Percentiles rank a stretch among this genome's conserved stretches.
Evolutionary conservation across 148 eudicot genomes (phyloP).

Genomic region (Nepenthes gracilis): DNA sequence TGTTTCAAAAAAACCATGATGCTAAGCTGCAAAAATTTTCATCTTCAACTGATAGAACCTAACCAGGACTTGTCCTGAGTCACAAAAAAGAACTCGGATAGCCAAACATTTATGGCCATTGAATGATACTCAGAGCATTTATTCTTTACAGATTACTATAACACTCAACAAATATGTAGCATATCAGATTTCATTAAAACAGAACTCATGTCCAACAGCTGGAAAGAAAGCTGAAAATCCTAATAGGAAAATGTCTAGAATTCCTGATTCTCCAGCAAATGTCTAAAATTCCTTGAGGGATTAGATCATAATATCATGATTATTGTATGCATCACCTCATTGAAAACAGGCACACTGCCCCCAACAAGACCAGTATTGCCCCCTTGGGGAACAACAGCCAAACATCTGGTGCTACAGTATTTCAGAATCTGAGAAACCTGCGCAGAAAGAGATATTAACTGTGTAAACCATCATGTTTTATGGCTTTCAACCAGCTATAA

Average conservation of each 20-base stretch:
- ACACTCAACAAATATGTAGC: background rate
- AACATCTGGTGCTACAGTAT: conserved; percentile 57
- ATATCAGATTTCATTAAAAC: background rate
- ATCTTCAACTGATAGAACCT: too few relatives aligned
- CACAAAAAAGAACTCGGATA: too few relatives aligned
- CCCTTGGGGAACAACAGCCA: conserved; percentile 97
- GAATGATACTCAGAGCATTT: too few relatives aligned
- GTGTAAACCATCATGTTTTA: background rate
- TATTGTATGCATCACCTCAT: conserved; percentile 45
- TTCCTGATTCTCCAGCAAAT: background rate
- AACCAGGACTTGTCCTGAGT: too few relatives aligned
- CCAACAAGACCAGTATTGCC: conserved; percentile 99
- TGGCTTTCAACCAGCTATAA: too few relatives aligned
- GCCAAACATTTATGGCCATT: too few relatives aligned
- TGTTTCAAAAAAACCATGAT: too few relatives aligned
- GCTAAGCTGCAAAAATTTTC: too few relatives aligned
- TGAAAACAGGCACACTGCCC: conserved; percentile 96
- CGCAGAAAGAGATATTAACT: conserved; percentile 5
- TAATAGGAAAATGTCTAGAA: too few relatives aligned
- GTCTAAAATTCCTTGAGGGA: background rate
- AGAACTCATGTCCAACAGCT: background rate
- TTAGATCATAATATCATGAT: too few relatives aligned
- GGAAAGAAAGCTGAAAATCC: too few relatives aligned
- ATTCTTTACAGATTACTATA: background rate
- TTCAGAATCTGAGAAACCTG: conserved; percentile 78